Conservation (phyloP, 1,139 yeast genomes). For the Zygosaccharomyces pseudobailii region DNA sequence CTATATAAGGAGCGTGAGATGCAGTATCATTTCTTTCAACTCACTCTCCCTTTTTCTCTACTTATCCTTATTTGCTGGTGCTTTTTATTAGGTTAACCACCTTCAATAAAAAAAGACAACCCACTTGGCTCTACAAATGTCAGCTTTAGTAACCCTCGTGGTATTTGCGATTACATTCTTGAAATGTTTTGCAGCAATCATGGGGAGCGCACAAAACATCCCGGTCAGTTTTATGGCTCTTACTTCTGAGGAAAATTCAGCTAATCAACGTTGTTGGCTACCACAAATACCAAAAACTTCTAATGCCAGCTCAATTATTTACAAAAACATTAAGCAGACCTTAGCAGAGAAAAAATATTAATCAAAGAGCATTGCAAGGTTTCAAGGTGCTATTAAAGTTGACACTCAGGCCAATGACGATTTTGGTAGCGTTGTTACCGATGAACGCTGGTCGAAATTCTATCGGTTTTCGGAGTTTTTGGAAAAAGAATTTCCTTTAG, state of each 20-base stretch:
- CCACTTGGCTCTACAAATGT: background rate
- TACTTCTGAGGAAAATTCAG: background rate
- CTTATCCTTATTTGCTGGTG: background rate
- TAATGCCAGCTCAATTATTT: background rate
- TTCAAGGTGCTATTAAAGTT: slow-evolving; percentile 2
- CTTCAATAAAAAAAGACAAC: background rate
- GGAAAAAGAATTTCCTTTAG: slow-evolving; percentile 12
- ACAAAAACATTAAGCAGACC: background rate
- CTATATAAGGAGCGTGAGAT: slow-evolving; percentile 1
- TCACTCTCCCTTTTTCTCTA: background rate
- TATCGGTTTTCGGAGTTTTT: slow-evolving; percentile 5
- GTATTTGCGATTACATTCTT: background rate
- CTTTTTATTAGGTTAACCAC: background rate
- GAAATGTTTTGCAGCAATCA: background rate
- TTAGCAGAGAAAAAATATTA: background rate
- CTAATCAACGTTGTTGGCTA: background rate
- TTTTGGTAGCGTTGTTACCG: slow-evolving; percentile 4
- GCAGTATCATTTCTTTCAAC: background rate
- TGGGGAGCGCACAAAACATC: background rate
- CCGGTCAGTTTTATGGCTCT: background rate
- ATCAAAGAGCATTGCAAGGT: slow-evolving; percentile 3
- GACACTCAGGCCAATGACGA: slow-evolving; percentile 5
- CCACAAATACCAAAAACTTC: slow-evolving; percentile 2
- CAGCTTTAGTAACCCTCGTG: background rate
- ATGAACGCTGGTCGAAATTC: slow-evolving; percentile 7